Evolutionary conservation across 2,329 filamentous ascomycete species (phyloP).

Genomic region (Zymoseptoria passerinii): DNA sequence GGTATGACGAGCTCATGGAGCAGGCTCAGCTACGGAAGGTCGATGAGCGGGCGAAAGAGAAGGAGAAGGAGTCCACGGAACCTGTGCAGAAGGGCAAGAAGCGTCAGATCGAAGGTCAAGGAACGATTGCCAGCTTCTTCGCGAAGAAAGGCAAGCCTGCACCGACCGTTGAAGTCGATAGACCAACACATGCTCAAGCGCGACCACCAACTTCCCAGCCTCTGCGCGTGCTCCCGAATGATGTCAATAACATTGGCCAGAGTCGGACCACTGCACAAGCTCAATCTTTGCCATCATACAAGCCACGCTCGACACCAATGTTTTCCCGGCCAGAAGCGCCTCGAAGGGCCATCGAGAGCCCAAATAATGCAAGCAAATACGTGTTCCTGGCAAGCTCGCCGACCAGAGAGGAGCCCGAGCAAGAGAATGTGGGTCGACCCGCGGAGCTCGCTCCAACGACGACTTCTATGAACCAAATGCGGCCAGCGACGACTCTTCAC

Average conservation of each 20-base stretch:
- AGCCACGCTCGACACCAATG: conserved; percentile 29
- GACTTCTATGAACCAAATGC: conserved; percentile 16
- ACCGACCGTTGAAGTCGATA: background rate
- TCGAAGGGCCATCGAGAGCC: conserved; percentile 7
- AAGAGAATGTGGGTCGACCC: conserved; percentile 3
- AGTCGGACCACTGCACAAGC: conserved; percentile 1
- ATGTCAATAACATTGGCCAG: conserved; percentile 1
- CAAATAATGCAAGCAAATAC: conserved; percentile 38
- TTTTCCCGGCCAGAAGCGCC: conserved; percentile 24
- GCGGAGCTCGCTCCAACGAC: background rate
- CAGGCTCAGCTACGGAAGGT: conserved; percentile 25
- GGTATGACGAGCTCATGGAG: conserved; percentile 34
- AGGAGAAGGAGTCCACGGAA: conserved; percentile 11
- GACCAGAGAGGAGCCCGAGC: conserved; percentile 23
- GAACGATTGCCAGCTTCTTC: conserved; percentile 48
- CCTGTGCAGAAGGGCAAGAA: conserved; percentile 28
- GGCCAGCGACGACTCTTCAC: conserved; percentile 36
- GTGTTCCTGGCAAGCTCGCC: conserved; percentile 39
- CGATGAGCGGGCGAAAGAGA: conserved; percentile 20
- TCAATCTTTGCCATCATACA: conserved; percentile 13
- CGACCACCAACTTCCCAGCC: conserved; percentile 5
- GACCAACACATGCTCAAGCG: background rate
- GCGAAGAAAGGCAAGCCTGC: conserved; percentile 19
- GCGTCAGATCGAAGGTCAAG: conserved; percentile 41
- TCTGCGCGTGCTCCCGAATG: conserved; percentile 30